Evolutionary conservation across 73 alveolate genomes (phyloP), one percentile per base, ranked within the genome.

Genomic region (Blepharisma stoltei): DNA sequence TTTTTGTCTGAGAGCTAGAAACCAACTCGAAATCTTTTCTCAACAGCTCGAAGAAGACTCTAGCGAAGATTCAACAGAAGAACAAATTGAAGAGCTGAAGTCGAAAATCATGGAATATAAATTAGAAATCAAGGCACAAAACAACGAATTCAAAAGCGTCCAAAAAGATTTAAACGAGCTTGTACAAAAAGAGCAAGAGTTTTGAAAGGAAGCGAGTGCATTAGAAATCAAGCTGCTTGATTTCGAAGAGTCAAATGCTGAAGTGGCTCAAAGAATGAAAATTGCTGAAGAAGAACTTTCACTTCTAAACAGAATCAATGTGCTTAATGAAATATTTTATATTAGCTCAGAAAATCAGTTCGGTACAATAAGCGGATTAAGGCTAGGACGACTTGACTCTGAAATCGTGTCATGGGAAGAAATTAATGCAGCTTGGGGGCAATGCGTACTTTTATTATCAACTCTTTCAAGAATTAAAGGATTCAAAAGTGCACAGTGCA

Each of bases 311-410:
- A 83, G 67, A 66, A 86, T 83, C 45, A 86, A 86, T 68, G 88
- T 86, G 45, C 60, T 86, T 7, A 83, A 83, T 54, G 94, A 86
- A 68, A 80, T 86, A 6, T 86, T 86, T 53, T 49, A 77, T 67
- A 86, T 86, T 18, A 46, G 76, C 18, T 76, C 88, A 7, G 54
- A 25, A 6, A 88, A 82, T 54, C 90, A 86, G 67, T 83, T 82
- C 65, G 94, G 90, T 27, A 86, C 89, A 18, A 86, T 86, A 27
- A 45, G 86, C 23, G 94, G 94, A 55, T 82, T 86, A 20, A 75
- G 94, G 48, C 79, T 86, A 7, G 94, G 94, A 6, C 82, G 71
- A 77, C 78, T 86, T 6, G 81, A 81, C 6, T 54, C 81, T 6
- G 82, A 75, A 49, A 83, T 78, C 46, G 91, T 83, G 11, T 54